phyloP scores from a whole-genome alignment of 2,329 filamentous ascomycete species.

The Nannizzia gypsea region DNA sequence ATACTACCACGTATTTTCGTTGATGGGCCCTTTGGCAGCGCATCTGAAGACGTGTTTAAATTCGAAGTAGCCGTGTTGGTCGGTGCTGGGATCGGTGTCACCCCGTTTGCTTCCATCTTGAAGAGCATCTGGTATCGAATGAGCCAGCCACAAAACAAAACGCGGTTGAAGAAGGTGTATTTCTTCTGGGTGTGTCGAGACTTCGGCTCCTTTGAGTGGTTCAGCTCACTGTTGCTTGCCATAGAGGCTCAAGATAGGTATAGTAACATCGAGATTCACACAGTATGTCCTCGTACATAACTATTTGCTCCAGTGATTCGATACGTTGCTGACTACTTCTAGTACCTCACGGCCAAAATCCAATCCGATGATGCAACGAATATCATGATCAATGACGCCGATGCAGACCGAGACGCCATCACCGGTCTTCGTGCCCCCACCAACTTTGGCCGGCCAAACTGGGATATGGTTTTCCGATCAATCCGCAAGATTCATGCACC shows the following conservation, averaged over 20 bases:
- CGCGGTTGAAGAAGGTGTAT: slow-evolving; percentile 71
- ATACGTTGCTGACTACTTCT: background rate
- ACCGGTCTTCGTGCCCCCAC: slow-evolving; percentile 71
- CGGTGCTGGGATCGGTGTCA: slow-evolving; percentile 42
- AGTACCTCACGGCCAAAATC: slow-evolving; percentile 76
- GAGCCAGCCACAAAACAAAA: slow-evolving; percentile 74
- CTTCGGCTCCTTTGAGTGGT: slow-evolving; percentile 83
- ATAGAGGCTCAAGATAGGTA: slow-evolving; percentile 79
- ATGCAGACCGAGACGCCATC: slow-evolving; percentile 72
- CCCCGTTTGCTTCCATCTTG: slow-evolving; percentile 42
- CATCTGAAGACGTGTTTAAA: slow-evolving; percentile 71
- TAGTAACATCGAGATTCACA: slow-evolving; percentile 73
- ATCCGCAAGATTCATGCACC: slow-evolving; percentile 67
- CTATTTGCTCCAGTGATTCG: background rate
- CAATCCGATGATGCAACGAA: slow-evolving; percentile 77
- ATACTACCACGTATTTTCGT: slow-evolving; percentile 70
- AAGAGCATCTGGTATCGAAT: slow-evolving; percentile 91
- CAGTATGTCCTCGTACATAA: slow-evolving; percentile 11
- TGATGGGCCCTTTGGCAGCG: slow-evolving; percentile 74
- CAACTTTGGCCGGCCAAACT: slow-evolving; percentile 73
- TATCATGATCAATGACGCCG: slow-evolving; percentile 86
- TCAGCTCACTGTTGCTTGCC: slow-evolving; percentile 67
- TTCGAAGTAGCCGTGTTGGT: slow-evolving; percentile 42
- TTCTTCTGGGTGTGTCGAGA: slow-evolving; percentile 90
- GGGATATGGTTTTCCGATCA: slow-evolving; percentile 79